Evolutionary conservation across 2,329 filamentous ascomycete species (phyloP).

Genomic region (Endothia cerciana): DNA sequence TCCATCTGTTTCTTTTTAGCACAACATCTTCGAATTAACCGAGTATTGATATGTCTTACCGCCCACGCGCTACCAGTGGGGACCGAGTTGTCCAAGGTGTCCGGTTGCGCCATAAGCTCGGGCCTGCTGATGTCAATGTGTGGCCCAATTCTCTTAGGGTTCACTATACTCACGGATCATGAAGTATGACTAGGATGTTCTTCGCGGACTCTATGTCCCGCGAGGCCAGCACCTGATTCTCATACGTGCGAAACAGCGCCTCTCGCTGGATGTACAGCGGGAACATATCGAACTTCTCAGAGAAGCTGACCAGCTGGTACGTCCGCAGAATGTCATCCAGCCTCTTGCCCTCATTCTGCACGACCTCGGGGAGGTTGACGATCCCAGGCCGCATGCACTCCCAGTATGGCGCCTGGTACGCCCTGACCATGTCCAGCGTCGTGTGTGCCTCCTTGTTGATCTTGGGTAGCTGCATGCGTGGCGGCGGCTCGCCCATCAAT

Average conservation of each 20-base stretch:
- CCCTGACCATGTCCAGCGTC: constrained; percentile 62
- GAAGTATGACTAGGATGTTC: constrained; percentile 82
- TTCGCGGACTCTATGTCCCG: constrained; percentile 67
- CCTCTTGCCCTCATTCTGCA: constrained; percentile 59
- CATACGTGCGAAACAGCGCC: constrained; percentile 73
- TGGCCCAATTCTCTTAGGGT: constrained; percentile 15
- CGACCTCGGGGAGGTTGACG: constrained; percentile 56
- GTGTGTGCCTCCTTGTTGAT: constrained; percentile 61
- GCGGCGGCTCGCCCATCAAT: constrained; percentile 92
- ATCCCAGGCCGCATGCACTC: constrained; percentile 78
- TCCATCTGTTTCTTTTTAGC: constrained; percentile 65
- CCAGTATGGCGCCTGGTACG: constrained; percentile 75
- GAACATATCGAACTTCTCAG: constrained; percentile 75
- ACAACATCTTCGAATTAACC: constrained; percentile 2
- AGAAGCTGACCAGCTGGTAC: constrained; percentile 74
- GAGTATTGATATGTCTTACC: constrained; percentile 57
- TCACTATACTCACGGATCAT: constrained; percentile 72
- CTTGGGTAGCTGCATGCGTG: constrained; percentile 58
- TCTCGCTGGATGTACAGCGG: constrained; percentile 79
- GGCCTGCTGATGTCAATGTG: constrained; percentile 53
- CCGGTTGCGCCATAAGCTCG: constrained; percentile 68
- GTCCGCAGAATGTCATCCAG: constrained; percentile 80
- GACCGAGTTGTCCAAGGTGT: constrained; percentile 71
- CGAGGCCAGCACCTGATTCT: constrained; percentile 85
- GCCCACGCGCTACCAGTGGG: constrained; percentile 88